phyloP scores from a whole-genome alignment of 306 rosid species.

The Castanea sativa region DNA sequence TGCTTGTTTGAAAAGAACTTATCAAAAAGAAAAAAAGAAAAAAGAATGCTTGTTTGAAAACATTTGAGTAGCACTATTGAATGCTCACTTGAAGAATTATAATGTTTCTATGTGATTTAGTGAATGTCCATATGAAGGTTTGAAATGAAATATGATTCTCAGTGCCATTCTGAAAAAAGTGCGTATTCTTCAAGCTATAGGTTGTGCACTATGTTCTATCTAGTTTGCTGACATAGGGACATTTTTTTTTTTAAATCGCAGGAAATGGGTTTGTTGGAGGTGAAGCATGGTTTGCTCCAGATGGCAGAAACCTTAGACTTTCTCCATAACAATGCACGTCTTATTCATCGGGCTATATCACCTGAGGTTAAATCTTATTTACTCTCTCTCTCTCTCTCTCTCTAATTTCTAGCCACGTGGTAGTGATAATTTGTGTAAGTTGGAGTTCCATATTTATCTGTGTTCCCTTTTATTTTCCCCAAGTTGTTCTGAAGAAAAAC shows the following conservation, averaged over 20 bases:
- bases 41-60: not conserved
- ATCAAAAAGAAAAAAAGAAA: no score
- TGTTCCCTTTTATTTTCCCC: not conserved
- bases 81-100: not conserved
- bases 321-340: constrained; percentile 89
- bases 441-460: not conserved
- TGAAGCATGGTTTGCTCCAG: constrained; percentile 97
- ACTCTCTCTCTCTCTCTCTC: not conserved
- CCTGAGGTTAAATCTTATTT: constrained; percentile 63
- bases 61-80: not conserved
- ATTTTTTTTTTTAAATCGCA: no score
- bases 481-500: not conserved
- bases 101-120: not conserved
- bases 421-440: not conserved
- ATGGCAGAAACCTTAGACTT: constrained; percentile 91
- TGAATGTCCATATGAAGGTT: not conserved
- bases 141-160: not conserved
- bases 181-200: not conserved
- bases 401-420: not conserved
- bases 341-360: constrained; percentile 85
- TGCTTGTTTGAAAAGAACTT: not conserved
- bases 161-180: not conserved
- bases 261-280: constrained; percentile 94
- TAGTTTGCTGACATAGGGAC: not conserved
- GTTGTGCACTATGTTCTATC: not conserved